Percentiles rank a stretch among this genome's conserved stretches.
Evolutionary conservation across 1,284 basidiomycete species (phyloP).

Genomic region (Porodaedalea pini): DNA sequence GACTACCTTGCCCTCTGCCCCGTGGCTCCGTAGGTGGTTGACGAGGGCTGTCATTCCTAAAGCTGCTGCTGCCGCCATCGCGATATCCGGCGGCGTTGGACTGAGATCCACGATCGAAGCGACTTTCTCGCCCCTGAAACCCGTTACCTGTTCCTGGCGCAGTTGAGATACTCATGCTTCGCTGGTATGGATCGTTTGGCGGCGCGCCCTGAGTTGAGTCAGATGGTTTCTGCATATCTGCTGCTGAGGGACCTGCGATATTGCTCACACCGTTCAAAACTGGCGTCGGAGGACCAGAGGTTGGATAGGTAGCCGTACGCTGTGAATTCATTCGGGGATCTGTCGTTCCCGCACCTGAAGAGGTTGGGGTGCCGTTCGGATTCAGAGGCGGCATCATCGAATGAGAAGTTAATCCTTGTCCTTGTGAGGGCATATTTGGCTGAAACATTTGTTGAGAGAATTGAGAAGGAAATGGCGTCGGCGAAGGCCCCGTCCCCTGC

Average conservation of each 20-base stretch:
- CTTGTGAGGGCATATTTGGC: not conserved
- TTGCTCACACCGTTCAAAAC: not conserved
- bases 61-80: not conserved
- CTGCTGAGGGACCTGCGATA: not conserved
- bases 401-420: too few relatives aligned
- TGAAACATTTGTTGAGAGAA: not conserved
- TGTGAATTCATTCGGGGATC: constrained; percentile 7
- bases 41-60: not conserved
- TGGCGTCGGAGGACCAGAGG: not conserved
- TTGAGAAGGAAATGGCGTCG: not conserved
- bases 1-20: not conserved
- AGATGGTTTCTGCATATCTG: not conserved
- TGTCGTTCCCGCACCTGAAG: not conserved
- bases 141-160: not conserved
- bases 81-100: not conserved
- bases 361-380: not conserved
- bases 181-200: not conserved
- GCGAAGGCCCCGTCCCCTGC: not conserved
- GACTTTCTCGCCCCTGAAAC: not conserved
- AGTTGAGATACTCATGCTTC: not conserved
- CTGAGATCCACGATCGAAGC: not conserved
- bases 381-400: not conserved
- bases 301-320: not conserved
- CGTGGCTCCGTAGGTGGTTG: constrained; percentile 1
- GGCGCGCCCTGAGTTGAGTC: not conserved